Base-by-base conservation (phyloP, 2,329 filamentous ascomycete genomes). In the Annulohypoxylon truncatum region DNA sequence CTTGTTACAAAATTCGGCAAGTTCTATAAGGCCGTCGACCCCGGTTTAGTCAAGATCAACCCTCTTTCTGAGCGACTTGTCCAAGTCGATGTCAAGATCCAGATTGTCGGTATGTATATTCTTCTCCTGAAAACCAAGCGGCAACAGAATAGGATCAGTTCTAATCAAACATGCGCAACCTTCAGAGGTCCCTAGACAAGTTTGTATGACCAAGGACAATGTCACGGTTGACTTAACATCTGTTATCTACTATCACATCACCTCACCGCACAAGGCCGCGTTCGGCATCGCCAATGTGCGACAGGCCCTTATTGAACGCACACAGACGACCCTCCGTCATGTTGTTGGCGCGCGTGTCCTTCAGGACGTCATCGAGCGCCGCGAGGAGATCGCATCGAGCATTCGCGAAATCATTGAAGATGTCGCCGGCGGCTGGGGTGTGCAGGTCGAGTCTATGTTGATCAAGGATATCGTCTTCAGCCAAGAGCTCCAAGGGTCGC, bases 171-270 rank as follows among this genome's bases (percentile, higher is more conserved):
- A 24, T 52, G 63, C 22, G 28, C 52, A 74, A 81, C 44, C 8
- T 53, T 44, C 55, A 75, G 91, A 99, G 84, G 96, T 99, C 22
- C 95, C 95, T 15, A 90, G 94, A 81, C 96, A 99, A 82, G 89
- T 95, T 68, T 98, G 96, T 85, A 99, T 99, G 94, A 99, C 96
- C 79, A 98, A 98, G 84, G 96, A 99, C 85, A 99, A 99, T 76
- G 96, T 98, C 69, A 97, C 92, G 47, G 86, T 99, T 42, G 90
- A 94, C 74, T 86, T 99, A 72, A 98, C 94, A 50, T 97, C 93
- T 4, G 96, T 99, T 78, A 97, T 99, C 82, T 99, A 99, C 87
- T 99, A 99, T 84, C 94, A 97, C 85, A 95, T 99, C 76, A 92
- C 91, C 59, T 92, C 92, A 26, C 96, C 96, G 0, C 95, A 98